Base-by-base conservation (phyloP, 176 grass and related monocot genomes). In the Triticum monococcum region DNA sequence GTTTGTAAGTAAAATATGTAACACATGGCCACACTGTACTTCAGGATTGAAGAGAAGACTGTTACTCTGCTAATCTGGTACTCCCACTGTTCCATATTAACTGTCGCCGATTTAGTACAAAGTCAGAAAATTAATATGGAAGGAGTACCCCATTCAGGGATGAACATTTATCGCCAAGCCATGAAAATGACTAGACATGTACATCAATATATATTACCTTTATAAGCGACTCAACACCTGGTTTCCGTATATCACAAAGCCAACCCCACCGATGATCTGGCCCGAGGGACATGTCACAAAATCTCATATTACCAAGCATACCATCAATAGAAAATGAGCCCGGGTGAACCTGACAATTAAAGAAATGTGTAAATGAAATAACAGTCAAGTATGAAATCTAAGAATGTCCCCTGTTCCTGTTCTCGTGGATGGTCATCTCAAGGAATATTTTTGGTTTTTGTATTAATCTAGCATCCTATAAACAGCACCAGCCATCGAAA, bases 231-330 rank as follows among this genome's bases (percentile, higher is more conserved):
- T 98, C 93, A 63, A 93, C 52, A 68, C 93, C 96, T 88, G 92
- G 91, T 68, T 96, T 94, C 18, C 91, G 85, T 61, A 90, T 95
- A 87, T 98, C 91, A 38, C 96, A 98, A 68, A 98, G 88, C 96
- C 96, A 98, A 69, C 96, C 90, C 93, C 93, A 98, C 18, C 57
- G 90, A 92, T 93, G 92, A 91, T 98, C 91, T 88, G 93, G 91
- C 33, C 96, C 93, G 77, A 98, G 96, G 17, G 93, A 95, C 93
- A 92, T 92, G 77, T 98, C 96, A 83, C 96, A 95, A 89, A 98
- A 87, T 87, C 88, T 95, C 82, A 93, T 92, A 92, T 98, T 98
- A 50, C 96, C 96, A 23, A 98, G 79, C 69, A 83, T 92, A 72
- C 93, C 96, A 83, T 95, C 91, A 78, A 98, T 94, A 57, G 96